Conservation (phyloP, 2,329 filamentous ascomycete genomes). For the Colletotrichum lindemuthianum region DNA sequence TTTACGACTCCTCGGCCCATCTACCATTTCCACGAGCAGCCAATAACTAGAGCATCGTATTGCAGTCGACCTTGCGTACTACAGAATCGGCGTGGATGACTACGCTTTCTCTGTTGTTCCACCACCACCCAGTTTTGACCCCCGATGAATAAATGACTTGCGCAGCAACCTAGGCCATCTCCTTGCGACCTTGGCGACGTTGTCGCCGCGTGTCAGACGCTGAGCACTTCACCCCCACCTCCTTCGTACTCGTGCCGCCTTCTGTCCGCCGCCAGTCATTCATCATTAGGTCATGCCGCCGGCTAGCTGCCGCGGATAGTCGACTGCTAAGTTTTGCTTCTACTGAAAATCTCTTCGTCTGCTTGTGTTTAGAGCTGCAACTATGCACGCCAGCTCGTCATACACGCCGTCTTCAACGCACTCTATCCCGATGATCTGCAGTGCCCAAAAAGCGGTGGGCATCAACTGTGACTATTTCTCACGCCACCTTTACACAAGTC, state of each 20-base stretch:
- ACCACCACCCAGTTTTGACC: neutral
- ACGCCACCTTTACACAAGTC: slow-evolving; percentile 18
- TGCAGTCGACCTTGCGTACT: neutral
- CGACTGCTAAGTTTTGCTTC: slow-evolving; percentile 8
- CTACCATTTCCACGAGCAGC: neutral
- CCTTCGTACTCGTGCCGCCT: slow-evolving; percentile 3
- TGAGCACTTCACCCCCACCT: slow-evolving; percentile 15
- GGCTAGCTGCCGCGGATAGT: slow-evolving; percentile 26
- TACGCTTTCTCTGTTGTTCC: slow-evolving; percentile 5
- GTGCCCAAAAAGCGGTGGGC: slow-evolving; percentile 31
- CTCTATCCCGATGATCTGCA: slow-evolving; percentile 26
- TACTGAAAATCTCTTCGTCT: slow-evolving; percentile 25
- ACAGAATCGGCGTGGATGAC: neutral
- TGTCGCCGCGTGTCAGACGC: slow-evolving; percentile 23
- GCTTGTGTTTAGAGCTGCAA: slow-evolving; percentile 25
- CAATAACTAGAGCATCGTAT: neutral
- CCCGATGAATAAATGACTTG: slow-evolving; percentile 18
- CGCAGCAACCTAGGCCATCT: slow-evolving; percentile 24
- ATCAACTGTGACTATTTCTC: slow-evolving; percentile 18
- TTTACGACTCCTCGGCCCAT: neutral
- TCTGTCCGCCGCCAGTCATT: slow-evolving; percentile 14
- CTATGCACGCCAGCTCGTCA: slow-evolving; percentile 31
- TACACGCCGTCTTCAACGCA: slow-evolving; percentile 15
- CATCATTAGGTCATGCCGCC: slow-evolving; percentile 28
- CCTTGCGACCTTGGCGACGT: slow-evolving; percentile 10